Conservation (phyloP, 108 stramenopile species). For the Discostella pseudostelligera region DNA sequence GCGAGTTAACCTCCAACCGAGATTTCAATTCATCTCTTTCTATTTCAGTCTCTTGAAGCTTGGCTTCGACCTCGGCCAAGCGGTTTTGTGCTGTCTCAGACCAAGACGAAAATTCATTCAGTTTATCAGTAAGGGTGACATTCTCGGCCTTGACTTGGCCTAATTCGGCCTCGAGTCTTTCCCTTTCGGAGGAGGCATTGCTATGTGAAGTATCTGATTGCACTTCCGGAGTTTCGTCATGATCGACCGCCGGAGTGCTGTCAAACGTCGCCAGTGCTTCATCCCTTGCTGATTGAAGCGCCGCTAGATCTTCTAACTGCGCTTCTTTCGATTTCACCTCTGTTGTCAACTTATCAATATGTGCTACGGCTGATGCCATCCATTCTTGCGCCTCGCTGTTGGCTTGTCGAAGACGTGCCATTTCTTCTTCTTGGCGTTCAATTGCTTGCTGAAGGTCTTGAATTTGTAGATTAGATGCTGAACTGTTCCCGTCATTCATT, state of each 20-base stretch:
- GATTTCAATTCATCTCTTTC: conserved; percentile 36
- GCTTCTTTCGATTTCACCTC: conserved; percentile 41
- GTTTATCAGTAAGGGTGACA: conserved; percentile 25
- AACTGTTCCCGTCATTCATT: background rate
- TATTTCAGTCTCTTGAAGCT: conserved; percentile 17
- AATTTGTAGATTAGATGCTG: background rate
- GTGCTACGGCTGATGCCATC: conserved; percentile 78
- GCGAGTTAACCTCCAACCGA: conserved; percentile 1
- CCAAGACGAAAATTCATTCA: conserved; percentile 62
- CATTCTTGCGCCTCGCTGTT: conserved; percentile 74
- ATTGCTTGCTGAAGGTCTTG: conserved; percentile 8
- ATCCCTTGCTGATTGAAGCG: conserved; percentile 18
- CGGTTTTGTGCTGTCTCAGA: conserved; percentile 52
- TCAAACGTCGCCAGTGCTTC: no score
- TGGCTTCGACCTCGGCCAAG: conserved; percentile 50
- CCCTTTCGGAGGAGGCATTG: conserved; percentile 3
- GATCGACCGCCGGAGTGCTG: no score
- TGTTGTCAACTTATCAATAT: conserved; percentile 50
- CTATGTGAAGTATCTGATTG: no score
- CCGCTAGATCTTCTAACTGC: conserved; percentile 11
- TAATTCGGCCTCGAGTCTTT: conserved; percentile 12
- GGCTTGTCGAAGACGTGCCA: conserved; percentile 36
- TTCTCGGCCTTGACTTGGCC: conserved; percentile 37
- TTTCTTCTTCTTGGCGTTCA: conserved; percentile 9
- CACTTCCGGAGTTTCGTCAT: no score